Evolutionary conservation across 257 asterid species (phyloP), one percentile per base, ranked within the genome.

Genomic region (Linaria vulgaris): DNA sequence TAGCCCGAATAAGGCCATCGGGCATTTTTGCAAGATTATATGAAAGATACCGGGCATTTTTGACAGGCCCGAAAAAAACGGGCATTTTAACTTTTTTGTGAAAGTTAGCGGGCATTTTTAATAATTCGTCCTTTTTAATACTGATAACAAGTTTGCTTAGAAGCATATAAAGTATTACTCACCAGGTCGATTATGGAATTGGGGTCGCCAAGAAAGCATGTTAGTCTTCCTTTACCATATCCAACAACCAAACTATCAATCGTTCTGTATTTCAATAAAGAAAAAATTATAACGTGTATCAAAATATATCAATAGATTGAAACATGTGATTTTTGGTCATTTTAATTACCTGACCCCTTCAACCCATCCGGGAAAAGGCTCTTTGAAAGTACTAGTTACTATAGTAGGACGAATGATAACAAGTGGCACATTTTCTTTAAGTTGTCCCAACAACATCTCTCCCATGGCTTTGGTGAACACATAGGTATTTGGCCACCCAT

Each of bases 401-500:
- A 91, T 81, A 8, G 96, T 82, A 1, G 97, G 97, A 17, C 96
- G 95, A 46, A 88, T 21, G 54, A 85, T 80, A 3, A 77, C 86
- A 20, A 85, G 79, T 63, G 91, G 88, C 1, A 70, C 31, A 37
- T 74, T 67, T 39, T 66, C 84, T 63, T 70, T 85, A 37, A 56
- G 43, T 22, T 81, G 50, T 0, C 72, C 84, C 51, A 91, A 21
- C 51, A 84, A 9, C 95, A 91, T 91, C 67, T 91, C 98, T 39
- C 85, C 98, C 94, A 91, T 78, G 10, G 95, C 90, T 59, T 91
- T 91, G 0, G 96, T 82, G 73, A 88, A 88, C 6, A 82, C 88
- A 55, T 88, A 88, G 0, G 96, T 83, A 56, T 91, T 88, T 61
- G 98, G 91, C 97, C 97, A 90, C 69, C 96, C 97, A 66, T 52